Base-by-base conservation (phyloP, 768 basidiomycete genomes). In the Mycena galopus region DNA sequence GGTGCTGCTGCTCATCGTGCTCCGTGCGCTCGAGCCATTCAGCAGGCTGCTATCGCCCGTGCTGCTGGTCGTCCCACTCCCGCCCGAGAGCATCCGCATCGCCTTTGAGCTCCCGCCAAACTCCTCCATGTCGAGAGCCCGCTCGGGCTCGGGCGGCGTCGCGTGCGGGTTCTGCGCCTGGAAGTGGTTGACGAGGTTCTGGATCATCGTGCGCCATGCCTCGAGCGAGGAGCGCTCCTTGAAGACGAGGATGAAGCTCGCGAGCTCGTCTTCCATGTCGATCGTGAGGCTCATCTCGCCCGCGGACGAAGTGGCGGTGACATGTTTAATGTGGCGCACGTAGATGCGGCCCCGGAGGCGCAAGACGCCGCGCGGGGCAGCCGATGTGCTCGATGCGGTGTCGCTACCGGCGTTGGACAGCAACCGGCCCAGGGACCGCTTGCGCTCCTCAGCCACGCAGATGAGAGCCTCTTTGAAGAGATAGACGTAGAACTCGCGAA, bases 401-500 rank as follows among this genome's bases (percentile, higher is more conserved):
- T 91, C 91, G 44, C 86, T 88, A 51, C 89, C 84, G 4, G 92
- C 91, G 69, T 85, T 88, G 33, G 92, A 91, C 6, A 96, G 86
- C 56, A 96, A 86, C 30, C 93, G 89, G 10, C 93, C 91, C 2
- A 96, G 83, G 0, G 92, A 91, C 29, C 93, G 91, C 78, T 96
- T 97, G 86, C 92, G 95, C 83, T 99, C 97, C 81, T 99, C 97
- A 23, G 94, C 89, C n/a, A 99, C 96, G 81, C 98, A 99, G 71
- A 99, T 96, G 75, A 99, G 94, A 12, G 98, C 98, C 81, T 98
- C 96, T 78, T 93, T 93, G 90, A 98, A 99, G 30, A 99, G 89
- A 84, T 99, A 98, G 71, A 98, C 96, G 79, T 92, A 94, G 82
- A 98, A 98, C 81, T 98, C 97, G 65, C 96, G 91, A 23, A 97